Conservation (phyloP, 2,329 filamentous ascomycete species). For the Phoma sp. region DNA sequence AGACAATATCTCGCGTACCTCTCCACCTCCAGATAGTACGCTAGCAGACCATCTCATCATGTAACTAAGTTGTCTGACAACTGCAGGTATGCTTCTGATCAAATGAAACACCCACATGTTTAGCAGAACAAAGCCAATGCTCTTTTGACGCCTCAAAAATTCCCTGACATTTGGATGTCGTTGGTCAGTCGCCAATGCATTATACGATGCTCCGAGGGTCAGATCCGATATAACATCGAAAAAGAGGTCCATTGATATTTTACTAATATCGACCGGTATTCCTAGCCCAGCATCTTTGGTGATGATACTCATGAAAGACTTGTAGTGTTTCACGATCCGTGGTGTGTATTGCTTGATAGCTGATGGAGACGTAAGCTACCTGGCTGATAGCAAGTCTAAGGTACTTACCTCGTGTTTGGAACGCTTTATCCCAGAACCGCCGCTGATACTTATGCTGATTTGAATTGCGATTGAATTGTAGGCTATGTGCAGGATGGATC, state of each 20-base stretch:
- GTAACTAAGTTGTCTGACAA: not conserved
- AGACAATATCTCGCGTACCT: slow-evolving; percentile 2
- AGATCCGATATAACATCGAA: slow-evolving; percentile 22
- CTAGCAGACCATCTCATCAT: not conserved
- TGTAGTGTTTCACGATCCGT: slow-evolving; percentile 2
- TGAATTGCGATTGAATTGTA: slow-evolving; percentile 32
- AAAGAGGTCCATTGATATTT: slow-evolving; percentile 18
- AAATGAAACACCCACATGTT: slow-evolving; percentile 20
- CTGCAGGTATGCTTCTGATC: slow-evolving; percentile 3
- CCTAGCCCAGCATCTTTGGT: not conserved
- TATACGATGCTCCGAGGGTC: slow-evolving; percentile 20
- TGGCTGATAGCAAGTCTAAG: not conserved
- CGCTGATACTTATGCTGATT: slow-evolving; percentile 30
- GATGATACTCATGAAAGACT: not conserved
- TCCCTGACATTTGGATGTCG: slow-evolving; percentile 12
- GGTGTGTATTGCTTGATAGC: slow-evolving; percentile 4
- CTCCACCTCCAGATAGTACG: not conserved
- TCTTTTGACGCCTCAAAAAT: slow-evolving; percentile 13
- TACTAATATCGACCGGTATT: slow-evolving; percentile 11
- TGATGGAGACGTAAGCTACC: not conserved
- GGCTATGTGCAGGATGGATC: slow-evolving; percentile 18
- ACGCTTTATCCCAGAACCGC: slow-evolving; percentile 36
- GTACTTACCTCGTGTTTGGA: slow-evolving; percentile 27
- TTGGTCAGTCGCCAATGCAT: slow-evolving; percentile 11
- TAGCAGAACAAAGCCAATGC: slow-evolving; percentile 13